A percentile compares a stretch with the other conserved stretches of the same genome.
These are phyloP conservation scores for Pseudonitzschia delicatissima DNA, from an alignment of 108 stramenopile species.

Conservation along the genomic window DNA sequence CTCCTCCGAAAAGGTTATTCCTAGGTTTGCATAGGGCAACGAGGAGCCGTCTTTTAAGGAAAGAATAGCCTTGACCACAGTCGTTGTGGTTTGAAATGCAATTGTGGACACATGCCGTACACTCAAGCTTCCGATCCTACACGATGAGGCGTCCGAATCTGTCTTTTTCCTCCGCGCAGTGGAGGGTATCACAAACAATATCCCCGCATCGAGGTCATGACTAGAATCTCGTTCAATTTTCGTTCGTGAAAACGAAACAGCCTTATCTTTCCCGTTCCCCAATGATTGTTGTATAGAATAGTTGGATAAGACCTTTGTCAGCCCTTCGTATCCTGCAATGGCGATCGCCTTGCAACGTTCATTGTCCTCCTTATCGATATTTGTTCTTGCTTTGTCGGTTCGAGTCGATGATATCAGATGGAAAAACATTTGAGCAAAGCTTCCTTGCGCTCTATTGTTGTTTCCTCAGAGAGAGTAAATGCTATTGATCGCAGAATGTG, in stretches of 20 bases:
- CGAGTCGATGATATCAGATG: constrained; percentile 20
- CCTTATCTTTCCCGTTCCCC: background rate
- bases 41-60: background rate
- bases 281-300: constrained; percentile 14
- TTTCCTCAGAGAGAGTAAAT: background rate
- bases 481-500: constrained; percentile 24
- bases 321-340: constrained; percentile 19
- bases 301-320: constrained; percentile 1
- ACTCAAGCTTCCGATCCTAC: constrained; percentile 4
- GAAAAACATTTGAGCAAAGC: constrained; percentile 21
- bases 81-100: constrained; percentile 11
- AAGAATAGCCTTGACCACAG: background rate
- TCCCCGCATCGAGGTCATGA: background rate
- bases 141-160: background rate
- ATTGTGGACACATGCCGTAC: constrained; percentile 22
- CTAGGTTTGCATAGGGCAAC: background rate
- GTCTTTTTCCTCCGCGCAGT: background rate
- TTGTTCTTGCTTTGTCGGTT: background rate
- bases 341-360: constrained; percentile 2
- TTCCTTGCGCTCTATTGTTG: background rate
- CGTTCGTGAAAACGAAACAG: background rate
- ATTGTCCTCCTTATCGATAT: constrained; percentile 2
- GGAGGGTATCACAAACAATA: constrained; percentile 1
- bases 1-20: background rate
- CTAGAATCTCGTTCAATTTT: background rate